Evolutionary conservation across 2,329 filamentous ascomycete species (phyloP), one percentile per base, ranked within the genome.

Genomic region (Colletotrichum euphorbiae): DNA sequence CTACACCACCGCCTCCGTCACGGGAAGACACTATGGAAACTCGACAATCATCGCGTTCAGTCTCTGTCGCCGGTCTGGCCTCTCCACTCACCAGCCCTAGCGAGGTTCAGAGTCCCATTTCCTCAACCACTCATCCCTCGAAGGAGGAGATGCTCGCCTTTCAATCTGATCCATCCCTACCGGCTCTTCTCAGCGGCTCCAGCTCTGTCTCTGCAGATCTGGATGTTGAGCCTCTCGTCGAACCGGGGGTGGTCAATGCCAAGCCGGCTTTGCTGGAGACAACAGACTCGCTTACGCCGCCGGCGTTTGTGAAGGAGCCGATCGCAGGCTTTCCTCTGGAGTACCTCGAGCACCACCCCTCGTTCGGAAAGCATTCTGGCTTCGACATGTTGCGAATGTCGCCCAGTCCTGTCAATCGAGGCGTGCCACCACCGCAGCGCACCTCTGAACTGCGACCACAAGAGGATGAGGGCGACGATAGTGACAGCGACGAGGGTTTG

Each of bases 191-290:
- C 11, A 90, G 88, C 64, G 87, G 88, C 11, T 87, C 88, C 8
- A 90, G 88, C 73, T 91, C 89, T 2, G 83, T 90, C 9, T 90
- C 87, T 13, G 87, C 86, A 1, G 89, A 90, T 71, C 80, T 85
- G 21, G 89, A 91, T 70, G 86, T 84, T 1, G 89, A 90, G 55
- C 86, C 89, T 43, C 78, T 89, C 3, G 78, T 83, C 61, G 80
- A 78, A 21, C 85, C 85, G 9, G 84, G 82, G 5, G 77, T 81
- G 6, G 78, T 85, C 6, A 79, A 79, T 55, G 72, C 69, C 3
- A 79, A 80, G 17, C 77, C 80, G 2, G 79, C 83, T 11, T 75
- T 85, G 1, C 78, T 87, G 28, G 83, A 86, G 59, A 83, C 85
- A 1, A 83, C 82, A 2, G 86, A 88, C 69, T 85, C 84, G 2